Conservation (phyloP, 768 basidiomycete species). For the Mycena vulgaris region DNA sequence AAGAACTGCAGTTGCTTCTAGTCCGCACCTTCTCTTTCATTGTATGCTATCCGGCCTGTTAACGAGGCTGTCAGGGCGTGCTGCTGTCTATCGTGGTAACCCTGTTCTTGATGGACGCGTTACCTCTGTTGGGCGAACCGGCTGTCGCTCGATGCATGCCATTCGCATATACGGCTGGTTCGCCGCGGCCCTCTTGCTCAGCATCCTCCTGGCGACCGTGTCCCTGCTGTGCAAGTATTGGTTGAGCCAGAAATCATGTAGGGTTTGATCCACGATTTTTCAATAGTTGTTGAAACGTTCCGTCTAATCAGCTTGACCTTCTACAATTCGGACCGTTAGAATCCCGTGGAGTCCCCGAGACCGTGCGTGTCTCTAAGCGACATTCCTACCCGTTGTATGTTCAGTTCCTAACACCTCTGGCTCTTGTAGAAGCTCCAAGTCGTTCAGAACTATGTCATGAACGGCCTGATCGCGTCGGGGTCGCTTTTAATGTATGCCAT, state of each 20-base stretch:
- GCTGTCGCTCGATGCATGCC: conserved; percentile 1
- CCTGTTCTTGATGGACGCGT: background rate
- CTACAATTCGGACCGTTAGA: background rate
- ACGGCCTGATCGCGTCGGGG: conserved; percentile 10
- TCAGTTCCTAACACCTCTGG: background rate
- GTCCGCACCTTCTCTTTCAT: background rate
- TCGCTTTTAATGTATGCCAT: background rate
- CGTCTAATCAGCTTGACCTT: background rate
- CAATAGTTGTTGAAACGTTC: background rate
- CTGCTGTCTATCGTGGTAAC: conserved; percentile 6
- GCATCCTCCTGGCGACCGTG: background rate
- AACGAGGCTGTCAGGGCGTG: background rate
- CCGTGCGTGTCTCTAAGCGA: background rate
- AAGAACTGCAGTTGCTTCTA: conserved; percentile 24
- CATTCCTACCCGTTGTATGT: no score
- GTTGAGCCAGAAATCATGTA: conserved; percentile 21
- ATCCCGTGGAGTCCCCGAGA: background rate
- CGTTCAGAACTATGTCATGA: background rate
- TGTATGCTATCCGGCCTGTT: background rate
- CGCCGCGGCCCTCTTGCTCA: background rate
- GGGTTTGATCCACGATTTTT: background rate
- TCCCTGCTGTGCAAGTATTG: conserved; percentile 14
- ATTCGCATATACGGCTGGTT: conserved; percentile 23
- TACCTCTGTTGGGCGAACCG: conserved; percentile 11
- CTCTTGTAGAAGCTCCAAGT: conserved; percentile 1